These are phyloP conservation scores for Termitomyces sp. DNA, from an alignment of 768 basidiomycete species.

Conservation along the genomic window DNA sequence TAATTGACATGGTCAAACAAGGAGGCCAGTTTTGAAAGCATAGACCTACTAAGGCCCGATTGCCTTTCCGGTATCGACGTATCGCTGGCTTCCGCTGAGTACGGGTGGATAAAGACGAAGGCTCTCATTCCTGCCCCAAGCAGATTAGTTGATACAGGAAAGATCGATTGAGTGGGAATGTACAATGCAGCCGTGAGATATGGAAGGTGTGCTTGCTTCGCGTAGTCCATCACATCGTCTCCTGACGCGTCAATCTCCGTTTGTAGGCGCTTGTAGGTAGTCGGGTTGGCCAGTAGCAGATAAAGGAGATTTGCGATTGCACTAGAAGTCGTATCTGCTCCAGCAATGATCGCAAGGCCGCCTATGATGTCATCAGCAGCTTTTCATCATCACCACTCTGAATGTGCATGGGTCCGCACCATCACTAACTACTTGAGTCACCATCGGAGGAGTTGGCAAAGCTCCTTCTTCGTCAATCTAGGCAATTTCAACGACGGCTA, in stretches of 20 bases:
- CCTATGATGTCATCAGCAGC: conserved; percentile 8
- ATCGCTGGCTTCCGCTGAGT: conserved; percentile 41
- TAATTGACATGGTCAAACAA: conserved; percentile 13
- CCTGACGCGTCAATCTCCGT: conserved; percentile 27
- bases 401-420: conserved; percentile 17
- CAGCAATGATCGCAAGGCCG: conserved; percentile 33
- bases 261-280: conserved; percentile 25
- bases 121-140: conserved; percentile 38
- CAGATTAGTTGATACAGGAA: neutral
- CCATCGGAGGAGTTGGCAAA: conserved; percentile 23
- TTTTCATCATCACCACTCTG: neutral
- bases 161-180: conserved; percentile 2
- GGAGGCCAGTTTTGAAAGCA: neutral
- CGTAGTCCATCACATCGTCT: conserved; percentile 19
- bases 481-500: neutral
- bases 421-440: conserved; percentile 30
- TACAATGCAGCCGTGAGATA: conserved; percentile 33
- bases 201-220: conserved; percentile 23
- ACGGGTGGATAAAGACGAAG: conserved; percentile 46
- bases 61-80: conserved; percentile 27
- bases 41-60: conserved; percentile 35
- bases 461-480: conserved; percentile 37
- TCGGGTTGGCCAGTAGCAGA: conserved; percentile 27
- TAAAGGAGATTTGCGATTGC: conserved; percentile 27
- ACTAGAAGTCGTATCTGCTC: conserved; percentile 36